Conservation (phyloP, 78 protist species). For the Dictyostelium brefeldianum region DNA sequence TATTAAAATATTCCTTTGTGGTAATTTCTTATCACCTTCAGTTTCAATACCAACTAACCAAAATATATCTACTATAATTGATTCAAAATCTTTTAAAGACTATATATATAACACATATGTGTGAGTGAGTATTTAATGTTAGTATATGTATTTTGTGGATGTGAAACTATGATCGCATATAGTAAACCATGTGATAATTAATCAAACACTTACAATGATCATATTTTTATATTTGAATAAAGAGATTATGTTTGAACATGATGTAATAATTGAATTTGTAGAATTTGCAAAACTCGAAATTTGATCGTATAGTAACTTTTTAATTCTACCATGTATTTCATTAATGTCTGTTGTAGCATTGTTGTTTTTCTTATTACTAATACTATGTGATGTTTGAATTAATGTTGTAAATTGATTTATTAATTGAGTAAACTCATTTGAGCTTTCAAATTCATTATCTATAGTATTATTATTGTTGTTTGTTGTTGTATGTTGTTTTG, state of each 20-base stretch:
- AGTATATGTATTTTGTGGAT: no score
- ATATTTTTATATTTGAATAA: not conserved
- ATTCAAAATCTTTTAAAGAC: constrained; percentile 13
- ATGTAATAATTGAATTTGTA: not conserved
- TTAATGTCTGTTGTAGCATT: no score
- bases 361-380: no score
- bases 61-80: constrained; percentile 38
- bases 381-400: no score
- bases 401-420: no score
- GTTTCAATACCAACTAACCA: constrained; percentile 35
- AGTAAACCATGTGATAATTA: not conserved
- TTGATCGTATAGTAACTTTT: constrained; percentile 5
- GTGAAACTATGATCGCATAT: not conserved
- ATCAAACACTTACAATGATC: not conserved
- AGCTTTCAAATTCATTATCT: no score
- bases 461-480: no score
- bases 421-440: no score
- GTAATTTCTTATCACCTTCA: not conserved
- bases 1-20: not conserved
- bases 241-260: not conserved
- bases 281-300: not conserved
- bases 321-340: constrained; percentile 1
- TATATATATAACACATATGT: not conserved
- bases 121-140: not conserved
- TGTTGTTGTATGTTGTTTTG: no score